Conservation (phyloP, 2,329 filamentous ascomycete genomes). For the Pyrenochaeta sp. region DNA sequence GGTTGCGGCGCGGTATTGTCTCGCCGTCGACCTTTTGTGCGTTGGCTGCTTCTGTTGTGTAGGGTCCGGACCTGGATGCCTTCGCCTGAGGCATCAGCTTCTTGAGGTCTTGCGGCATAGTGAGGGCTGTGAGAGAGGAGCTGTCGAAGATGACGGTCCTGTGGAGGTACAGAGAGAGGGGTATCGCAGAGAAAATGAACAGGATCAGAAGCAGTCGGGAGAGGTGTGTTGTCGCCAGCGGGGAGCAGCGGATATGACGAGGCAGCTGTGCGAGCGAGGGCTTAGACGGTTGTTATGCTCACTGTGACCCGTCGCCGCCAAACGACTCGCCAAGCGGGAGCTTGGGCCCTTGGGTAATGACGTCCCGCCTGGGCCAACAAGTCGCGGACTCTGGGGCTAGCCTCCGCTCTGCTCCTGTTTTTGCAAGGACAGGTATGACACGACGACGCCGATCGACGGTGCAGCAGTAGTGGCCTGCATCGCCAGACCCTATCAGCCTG, state of each 20-base stretch:
- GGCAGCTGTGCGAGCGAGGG: slow-evolving; percentile 15
- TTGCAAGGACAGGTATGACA: background rate
- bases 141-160: slow-evolving; percentile 6
- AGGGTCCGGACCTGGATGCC: slow-evolving; percentile 71
- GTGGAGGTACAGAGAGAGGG: slow-evolving; percentile 25
- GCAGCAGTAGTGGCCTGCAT: background rate
- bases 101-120: slow-evolving; percentile 55
- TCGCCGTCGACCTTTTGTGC: slow-evolving; percentile 77
- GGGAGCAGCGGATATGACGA: slow-evolving; percentile 23
- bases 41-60: slow-evolving; percentile 76
- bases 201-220: slow-evolving; percentile 21
- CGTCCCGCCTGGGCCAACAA: slow-evolving; percentile 18
- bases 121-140: slow-evolving; percentile 22
- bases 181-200: slow-evolving; percentile 26
- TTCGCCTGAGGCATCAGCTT: slow-evolving; percentile 58
- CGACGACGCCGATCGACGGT: background rate
- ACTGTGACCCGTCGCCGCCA: slow-evolving; percentile 10
- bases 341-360: slow-evolving; percentile 27
- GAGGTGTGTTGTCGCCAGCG: slow-evolving; percentile 30
- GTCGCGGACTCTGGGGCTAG: slow-evolving; percentile 3
- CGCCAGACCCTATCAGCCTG: background rate
- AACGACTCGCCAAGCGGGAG: slow-evolving; percentile 13
- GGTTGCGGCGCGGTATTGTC: slow-evolving; percentile 82
- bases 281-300: slow-evolving; percentile 18
- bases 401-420: background rate